phyloP scores from a whole-genome alignment of 352 stramenopile genomes.

The Globisporangium uncinulatum region DNA sequence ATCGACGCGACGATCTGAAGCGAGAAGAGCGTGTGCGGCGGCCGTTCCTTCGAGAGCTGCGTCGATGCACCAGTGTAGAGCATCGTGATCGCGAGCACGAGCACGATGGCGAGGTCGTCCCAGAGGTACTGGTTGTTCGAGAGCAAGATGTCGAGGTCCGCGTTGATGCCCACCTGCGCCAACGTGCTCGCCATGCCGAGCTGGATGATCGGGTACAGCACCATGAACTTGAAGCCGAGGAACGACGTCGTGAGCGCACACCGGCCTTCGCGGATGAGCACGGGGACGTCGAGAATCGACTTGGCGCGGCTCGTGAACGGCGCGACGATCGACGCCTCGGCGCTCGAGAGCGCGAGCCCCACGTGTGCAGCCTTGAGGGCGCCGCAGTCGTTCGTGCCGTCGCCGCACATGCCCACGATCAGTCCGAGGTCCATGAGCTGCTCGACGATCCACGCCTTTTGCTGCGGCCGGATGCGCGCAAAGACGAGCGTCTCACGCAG shows the following conservation, averaged over 20 bases:
- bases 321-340: constrained; percentile 87
- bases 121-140: constrained; percentile 79
- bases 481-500: constrained; percentile 53
- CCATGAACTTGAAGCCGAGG: constrained; percentile 89
- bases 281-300: constrained; percentile 73
- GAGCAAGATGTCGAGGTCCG: constrained; percentile 47
- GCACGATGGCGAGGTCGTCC: constrained; percentile 67
- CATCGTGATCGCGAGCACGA: constrained; percentile 69
- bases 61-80: constrained; percentile 30
- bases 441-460: constrained; percentile 80
- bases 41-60: too few species aligned
- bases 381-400: constrained; percentile 88
- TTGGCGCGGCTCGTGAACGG: constrained; percentile 90
- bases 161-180: constrained; percentile 24
- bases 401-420: constrained; percentile 65
- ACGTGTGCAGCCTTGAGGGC: constrained; percentile 89
- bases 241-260: constrained; percentile 88
- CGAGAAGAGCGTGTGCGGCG: constrained; percentile 37
- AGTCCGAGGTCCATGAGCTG: constrained; percentile 46
- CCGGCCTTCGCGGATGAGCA: constrained; percentile 84
- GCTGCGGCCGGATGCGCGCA: constrained; percentile 59
- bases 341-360: constrained; percentile 82
- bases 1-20: not conserved
- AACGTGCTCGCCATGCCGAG: constrained; percentile 29
- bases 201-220: constrained; percentile 90